Evolutionary conservation across 2,329 filamentous ascomycete genomes (phyloP), one percentile per base, ranked within the genome.

Genomic region (Fusarium tjaetaba): DNA sequence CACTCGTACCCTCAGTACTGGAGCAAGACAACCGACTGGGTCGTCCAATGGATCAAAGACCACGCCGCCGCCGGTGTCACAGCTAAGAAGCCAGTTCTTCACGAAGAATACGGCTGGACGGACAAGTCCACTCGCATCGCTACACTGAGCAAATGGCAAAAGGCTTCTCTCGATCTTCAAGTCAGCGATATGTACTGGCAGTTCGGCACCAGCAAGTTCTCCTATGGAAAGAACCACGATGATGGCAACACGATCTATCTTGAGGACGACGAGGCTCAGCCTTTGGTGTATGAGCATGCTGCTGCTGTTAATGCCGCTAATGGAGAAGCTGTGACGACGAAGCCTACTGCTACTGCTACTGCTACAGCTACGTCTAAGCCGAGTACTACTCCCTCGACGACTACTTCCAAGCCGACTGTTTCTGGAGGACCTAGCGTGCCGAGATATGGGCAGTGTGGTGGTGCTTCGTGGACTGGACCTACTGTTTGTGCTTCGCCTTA

Each of bases 131-230:
- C 85, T 1, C 77, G 88, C 1, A 58, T 83, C 1, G 82, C 85
- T 57, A 86, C 86, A 2, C 67, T 88, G 4, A 82, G 83, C 16
- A 79, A 81, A 38, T 89, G 87, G 87, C 88, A 89, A 78, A 80
- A 81, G 30, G 86, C 86, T 10, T 82, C 80, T 20, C 71, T 87
- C 11, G 79, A 85, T 62, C 83, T 87, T 74, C 84, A 85, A 71
- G 81, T 89, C 77, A 80, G 85, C 5, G 87, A 88, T 68, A 82
- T 88, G 83, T 89, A 85, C 79, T 89, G 88, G 88, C 88, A 89
- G 70, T 89, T 82, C 71, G 88, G 88, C 0, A 88, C 80, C 71
- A 84, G 82, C 9, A 81, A 81, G 1, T 89, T 84, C 73, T 88
- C 86, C 7, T 88, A 87, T 43, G 87, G 88, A 2, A 82, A 83